Evolutionary conservation across 2,329 filamentous ascomycete species (phyloP), one percentile per base, ranked within the genome.

Genomic region (Arthrobotrys pseudoclavata): DNA sequence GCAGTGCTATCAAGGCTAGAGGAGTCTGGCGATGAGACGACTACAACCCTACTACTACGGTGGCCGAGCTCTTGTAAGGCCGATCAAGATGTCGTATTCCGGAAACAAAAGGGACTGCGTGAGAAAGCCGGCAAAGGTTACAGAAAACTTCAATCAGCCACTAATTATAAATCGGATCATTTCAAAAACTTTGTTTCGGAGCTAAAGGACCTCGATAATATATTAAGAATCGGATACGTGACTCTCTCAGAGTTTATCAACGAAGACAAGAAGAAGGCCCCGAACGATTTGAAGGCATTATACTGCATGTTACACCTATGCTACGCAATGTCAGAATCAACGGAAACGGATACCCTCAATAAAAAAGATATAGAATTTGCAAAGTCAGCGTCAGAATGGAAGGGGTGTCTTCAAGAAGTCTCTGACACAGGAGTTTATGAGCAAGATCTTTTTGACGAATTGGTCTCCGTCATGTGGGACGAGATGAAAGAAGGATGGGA

Each of bases 271-370:
- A 66, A 52, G 29, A 15, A 20, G 1, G 6, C 40, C 1, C 61
- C 61, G 1, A 9, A 29, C 7, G 15, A 50, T 15, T 18, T 66
- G 7, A 50, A 20, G 15, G 22, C 45, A 15, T 13, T 66, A 9
- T 66, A 52, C 15, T 50, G 42, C n/a, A 66, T 66, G 61, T 24
- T 66, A 12, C 61, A 50, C 15, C 6, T 66, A 26, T 66, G 42
- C 6, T 52, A 66, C 24, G 61, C 61, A 24, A 50, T 66, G 45
- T 66, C 61, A n/a, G 13, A 52, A 26, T 52, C 61, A 10, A 15
- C 24, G 2, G 13, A 31, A n/a, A 31, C 1, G 7, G 15, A 3
- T 9, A 3, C 18, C 3, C 15, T 20, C 4, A 10, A 18, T 5
- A 31, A n/a, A 1, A 22, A 18, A 1, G 31, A 61, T 20, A 1